Evolutionary conservation across 352 stramenopile genomes (phyloP).

Genomic region (Phytophthora pluvialis): DNA sequence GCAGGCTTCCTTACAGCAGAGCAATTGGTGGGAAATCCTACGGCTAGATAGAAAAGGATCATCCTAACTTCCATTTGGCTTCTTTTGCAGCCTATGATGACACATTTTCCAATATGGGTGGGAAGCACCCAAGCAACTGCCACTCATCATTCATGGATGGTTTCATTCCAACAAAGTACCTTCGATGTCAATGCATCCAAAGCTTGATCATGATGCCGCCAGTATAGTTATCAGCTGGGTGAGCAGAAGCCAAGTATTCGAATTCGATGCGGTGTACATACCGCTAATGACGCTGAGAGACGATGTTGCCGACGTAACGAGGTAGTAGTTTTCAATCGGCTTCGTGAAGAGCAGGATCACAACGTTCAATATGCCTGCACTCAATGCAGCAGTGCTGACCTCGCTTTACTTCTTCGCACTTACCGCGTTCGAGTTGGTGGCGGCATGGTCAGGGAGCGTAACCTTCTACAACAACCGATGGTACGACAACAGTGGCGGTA

Average conservation of each 20-base stretch:
- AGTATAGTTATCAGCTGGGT: too few species aligned
- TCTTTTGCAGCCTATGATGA: too few species aligned
- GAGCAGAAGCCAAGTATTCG: too few species aligned
- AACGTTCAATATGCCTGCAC: neutral
- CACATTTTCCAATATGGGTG: too few species aligned
- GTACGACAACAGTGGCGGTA: constrained; percentile 13
- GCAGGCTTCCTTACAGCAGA: too few species aligned
- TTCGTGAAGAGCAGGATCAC: neutral
- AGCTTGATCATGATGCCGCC: too few species aligned
- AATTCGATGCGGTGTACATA: neutral
- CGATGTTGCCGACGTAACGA: neutral
- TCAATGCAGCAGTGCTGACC: neutral
- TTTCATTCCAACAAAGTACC: neutral
- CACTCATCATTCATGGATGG: neutral
- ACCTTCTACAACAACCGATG: constrained; percentile 27
- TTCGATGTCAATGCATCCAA: neutral
- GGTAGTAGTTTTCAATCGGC: neutral
- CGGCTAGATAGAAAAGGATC: too few species aligned
- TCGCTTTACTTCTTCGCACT: neutral
- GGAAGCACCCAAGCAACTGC: too few species aligned
- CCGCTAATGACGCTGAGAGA: neutral
- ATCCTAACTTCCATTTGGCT: too few species aligned
- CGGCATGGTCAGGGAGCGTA: constrained; percentile 24
- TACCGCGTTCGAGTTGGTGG: neutral
- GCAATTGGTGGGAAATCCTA: too few species aligned